phyloP scores from a whole-genome alignment of 768 basidiomycete species.

The Termitomyces sp. region DNA sequence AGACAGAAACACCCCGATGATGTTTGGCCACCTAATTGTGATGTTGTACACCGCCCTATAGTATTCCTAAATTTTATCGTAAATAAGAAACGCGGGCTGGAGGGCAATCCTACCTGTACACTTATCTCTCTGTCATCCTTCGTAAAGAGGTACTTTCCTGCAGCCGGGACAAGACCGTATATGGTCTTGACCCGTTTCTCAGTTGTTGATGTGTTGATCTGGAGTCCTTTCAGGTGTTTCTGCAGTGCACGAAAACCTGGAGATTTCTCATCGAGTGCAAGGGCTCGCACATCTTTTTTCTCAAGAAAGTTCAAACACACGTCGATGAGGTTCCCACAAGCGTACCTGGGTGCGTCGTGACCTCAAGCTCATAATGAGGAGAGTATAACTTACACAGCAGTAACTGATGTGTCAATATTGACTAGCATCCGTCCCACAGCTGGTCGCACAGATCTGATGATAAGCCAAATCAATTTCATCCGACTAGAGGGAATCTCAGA shows the following conservation, averaged over 20 bases:
- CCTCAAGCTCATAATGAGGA: background rate
- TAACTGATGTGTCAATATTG: constrained; percentile 41
- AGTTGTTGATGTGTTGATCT: constrained; percentile 23
- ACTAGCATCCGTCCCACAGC: constrained; percentile 31
- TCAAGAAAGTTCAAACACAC: constrained; percentile 25
- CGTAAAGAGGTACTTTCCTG: constrained; percentile 32
- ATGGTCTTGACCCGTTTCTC: constrained; percentile 27
- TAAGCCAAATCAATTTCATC: background rate
- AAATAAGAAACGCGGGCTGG: background rate
- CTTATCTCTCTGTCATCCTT: constrained; percentile 30
- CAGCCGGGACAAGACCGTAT: constrained; percentile 27
- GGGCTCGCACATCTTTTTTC: constrained; percentile 19
- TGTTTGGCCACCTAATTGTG: constrained; percentile 24
- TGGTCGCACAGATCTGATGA: constrained; percentile 34
- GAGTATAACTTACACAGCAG: constrained; percentile 32
- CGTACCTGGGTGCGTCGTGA: constrained; percentile 18
- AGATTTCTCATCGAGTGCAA: constrained; percentile 18
- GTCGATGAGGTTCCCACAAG: constrained; percentile 22
- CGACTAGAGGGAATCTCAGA: background rate
- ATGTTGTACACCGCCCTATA: constrained; percentile 28
- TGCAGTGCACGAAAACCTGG: constrained; percentile 26
- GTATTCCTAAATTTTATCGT: constrained; percentile 31
- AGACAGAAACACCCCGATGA: constrained; percentile 32
- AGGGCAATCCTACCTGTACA: constrained; percentile 27
- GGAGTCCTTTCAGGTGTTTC: constrained; percentile 30